Evolutionary conservation across 1,284 basidiomycete genomes (phyloP), one percentile per base, ranked within the genome.

Genomic region (Rhodotorula sp.): DNA sequence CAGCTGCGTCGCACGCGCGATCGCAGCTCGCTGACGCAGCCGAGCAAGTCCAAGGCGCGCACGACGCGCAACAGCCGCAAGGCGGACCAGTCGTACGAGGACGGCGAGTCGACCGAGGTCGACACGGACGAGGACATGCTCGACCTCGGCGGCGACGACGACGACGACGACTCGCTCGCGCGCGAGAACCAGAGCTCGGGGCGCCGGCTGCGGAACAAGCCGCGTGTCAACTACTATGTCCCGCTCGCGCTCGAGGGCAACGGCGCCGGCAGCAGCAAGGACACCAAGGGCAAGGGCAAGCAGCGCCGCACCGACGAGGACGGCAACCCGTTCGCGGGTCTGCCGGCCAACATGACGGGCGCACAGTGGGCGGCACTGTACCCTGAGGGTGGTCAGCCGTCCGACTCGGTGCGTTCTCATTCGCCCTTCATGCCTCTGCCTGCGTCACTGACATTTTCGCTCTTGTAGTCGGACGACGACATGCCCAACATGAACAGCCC

Each of bases 141-240:
- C 61, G 65, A 75, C 44, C 45, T 68, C 42, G 79, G 77, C 42
- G 79, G 77, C 49, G 74, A 78, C 62, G 74, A 74, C 58, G 61
- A 70, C 41, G 70, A 70, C 52, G 70, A 68, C 55, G 72, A 78
- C 48, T 54, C 49, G 64, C 44, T 55, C 34, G n/a, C 62, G 45
- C 16, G 55, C 69, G 41, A 75, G 81, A 14, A 80, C 14, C 53
- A 52, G 19, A 17, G 44, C 25, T 46, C 45, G 12, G 27, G 53
- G 7, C 60, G 66, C 9, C n/a, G 76, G 44, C 74, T 84, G 4
- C 74, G 83, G 27, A 79, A 80, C 61, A 78, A 82, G 56, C 79
- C 77, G 9, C 77, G 74, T 23, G 76, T 76, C n/a, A 67, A 76
- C 55, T 76, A 76, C 63, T 76, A 63, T 27, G 60, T 59, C 5